Evolutionary conservation across 1,284 basidiomycete species (phyloP).

Genomic region (Pisolithus thermaeus): DNA sequence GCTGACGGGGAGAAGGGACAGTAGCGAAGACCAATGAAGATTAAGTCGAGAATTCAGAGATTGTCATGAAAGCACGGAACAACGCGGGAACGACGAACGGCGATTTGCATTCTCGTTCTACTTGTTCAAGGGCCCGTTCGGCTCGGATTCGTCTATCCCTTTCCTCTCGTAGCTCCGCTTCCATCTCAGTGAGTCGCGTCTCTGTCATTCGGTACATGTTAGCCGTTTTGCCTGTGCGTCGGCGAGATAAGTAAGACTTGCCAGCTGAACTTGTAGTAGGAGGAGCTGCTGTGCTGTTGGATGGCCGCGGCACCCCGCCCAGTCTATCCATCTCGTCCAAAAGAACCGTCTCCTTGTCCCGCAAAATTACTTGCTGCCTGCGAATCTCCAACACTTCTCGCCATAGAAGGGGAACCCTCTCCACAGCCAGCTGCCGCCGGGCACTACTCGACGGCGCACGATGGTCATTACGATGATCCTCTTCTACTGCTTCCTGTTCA

Average conservation of each 20-base stretch:
- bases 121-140: slow-evolving; percentile 20
- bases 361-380: slow-evolving; percentile 16
- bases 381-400: slow-evolving; percentile 23
- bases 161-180: slow-evolving; percentile 21
- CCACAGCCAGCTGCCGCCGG: neutral
- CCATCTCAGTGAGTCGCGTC: slow-evolving; percentile 13
- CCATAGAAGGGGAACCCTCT: slow-evolving; percentile 7
- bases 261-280: slow-evolving; percentile 9
- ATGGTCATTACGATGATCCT: neutral
- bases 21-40: neutral
- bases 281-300: neutral
- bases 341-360: slow-evolving; percentile 16
- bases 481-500: neutral
- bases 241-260: neutral
- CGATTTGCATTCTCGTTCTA: slow-evolving; percentile 23
- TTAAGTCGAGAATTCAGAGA: slow-evolving; percentile 21
- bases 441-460: neutral
- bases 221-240: neutral
- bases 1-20: neutral
- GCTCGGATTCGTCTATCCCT: slow-evolving; percentile 16
- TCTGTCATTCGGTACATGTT: neutral
- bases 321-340: slow-evolving; percentile 17
- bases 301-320: slow-evolving; percentile 6
- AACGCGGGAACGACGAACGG: slow-evolving; percentile 30
- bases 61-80: slow-evolving; percentile 24